Conservation (phyloP, 2,329 filamentous ascomycete species). For the Pestalotiopsis sp. region DNA sequence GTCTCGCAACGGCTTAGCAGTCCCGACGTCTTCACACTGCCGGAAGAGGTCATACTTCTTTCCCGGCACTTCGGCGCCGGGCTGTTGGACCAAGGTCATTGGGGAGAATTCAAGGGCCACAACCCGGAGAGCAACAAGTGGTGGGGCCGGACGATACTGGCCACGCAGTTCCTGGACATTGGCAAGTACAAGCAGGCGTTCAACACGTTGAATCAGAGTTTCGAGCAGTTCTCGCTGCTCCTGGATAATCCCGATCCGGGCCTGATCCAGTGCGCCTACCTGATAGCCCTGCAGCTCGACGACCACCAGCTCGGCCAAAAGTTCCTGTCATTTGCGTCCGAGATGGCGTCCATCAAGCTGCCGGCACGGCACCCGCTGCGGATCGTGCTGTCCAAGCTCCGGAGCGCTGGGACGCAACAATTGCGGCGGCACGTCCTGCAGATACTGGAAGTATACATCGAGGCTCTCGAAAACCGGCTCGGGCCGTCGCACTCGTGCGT, state of each 20-base stretch:
- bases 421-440: background rate
- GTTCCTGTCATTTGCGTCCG: conserved; percentile 8
- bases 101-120: background rate
- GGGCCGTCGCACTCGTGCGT: conserved; percentile 3
- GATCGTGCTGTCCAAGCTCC: background rate
- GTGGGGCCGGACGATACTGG: background rate
- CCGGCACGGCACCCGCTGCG: conserved; percentile 1
- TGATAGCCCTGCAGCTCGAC: background rate
- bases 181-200: conserved; percentile 10
- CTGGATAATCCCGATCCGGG: conserved; percentile 5
- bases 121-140: conserved; percentile 7
- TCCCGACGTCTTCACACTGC: background rate
- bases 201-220: background rate
- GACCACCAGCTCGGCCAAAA: background rate
- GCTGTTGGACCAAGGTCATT: background rate
- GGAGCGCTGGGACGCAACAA: background rate
- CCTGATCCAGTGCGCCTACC: conserved; percentile 1
- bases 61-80: background rate
- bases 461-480: conserved; percentile 1
- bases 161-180: conserved; percentile 4
- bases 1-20: background rate
- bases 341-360: conserved; percentile 10
- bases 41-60: conserved; percentile 9
- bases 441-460: conserved; percentile 5
- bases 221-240: conserved; percentile 9